Evolutionary conservation across 352 stramenopile species (phyloP).

Genomic region (Halophytophthora batemanensis): DNA sequence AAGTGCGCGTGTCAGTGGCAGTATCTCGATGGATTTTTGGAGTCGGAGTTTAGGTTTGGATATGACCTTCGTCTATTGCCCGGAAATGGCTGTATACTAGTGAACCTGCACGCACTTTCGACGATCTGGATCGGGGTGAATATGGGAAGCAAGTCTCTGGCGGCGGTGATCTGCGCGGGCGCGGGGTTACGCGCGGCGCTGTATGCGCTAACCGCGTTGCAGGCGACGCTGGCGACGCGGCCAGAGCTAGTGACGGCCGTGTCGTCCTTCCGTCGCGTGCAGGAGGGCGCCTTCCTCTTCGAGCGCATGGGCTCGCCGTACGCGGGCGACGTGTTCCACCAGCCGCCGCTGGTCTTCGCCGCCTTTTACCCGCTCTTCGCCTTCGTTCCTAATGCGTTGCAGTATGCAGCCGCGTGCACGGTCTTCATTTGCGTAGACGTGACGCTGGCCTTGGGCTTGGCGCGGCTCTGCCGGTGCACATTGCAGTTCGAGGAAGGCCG

Average conservation of each 20-base stretch:
- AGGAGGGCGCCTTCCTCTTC: slow-evolving; percentile 61
- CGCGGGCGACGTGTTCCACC: slow-evolving; percentile 77
- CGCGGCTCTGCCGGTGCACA: slow-evolving; percentile 42
- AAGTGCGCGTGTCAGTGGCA: no score
- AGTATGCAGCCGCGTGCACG: slow-evolving; percentile 29
- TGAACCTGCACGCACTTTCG: neutral
- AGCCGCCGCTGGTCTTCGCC: slow-evolving; percentile 74
- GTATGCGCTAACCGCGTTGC: slow-evolving; percentile 30
- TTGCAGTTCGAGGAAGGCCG: slow-evolving; percentile 50
- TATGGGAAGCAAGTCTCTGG: slow-evolving; percentile 3
- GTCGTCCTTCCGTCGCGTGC: slow-evolving; percentile 58
- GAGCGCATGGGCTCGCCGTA: slow-evolving; percentile 52
- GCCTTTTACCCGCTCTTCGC: slow-evolving; percentile 56
- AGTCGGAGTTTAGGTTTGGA: no score
- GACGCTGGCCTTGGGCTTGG: slow-evolving; percentile 54
- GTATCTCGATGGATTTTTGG: no score
- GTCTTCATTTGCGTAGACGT: slow-evolving; percentile 58
- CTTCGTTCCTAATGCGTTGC: slow-evolving; percentile 11
- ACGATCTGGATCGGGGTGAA: neutral
- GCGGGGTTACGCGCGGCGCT: slow-evolving; percentile 35
- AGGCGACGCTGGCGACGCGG: slow-evolving; percentile 38
- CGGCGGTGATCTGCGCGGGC: slow-evolving; percentile 26
- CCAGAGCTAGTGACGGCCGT: slow-evolving; percentile 68
- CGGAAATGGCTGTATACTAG: neutral
- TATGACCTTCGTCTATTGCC: no score